Base-by-base conservation (phyloP, 345 rosid species). In the Bruguiera sexangula region DNA sequence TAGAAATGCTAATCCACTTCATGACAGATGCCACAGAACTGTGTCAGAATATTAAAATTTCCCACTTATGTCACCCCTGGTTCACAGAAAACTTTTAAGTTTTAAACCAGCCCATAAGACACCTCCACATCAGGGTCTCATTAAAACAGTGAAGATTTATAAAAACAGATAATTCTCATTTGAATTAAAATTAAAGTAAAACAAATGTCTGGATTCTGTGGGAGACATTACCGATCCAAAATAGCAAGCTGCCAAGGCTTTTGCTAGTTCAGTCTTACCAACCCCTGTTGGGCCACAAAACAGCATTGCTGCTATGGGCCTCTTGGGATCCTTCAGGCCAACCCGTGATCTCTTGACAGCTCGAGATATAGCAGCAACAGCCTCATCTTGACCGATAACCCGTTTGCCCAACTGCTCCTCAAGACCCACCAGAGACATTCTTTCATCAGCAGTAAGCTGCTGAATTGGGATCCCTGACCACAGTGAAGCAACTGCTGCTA, bases 261-360 rank as follows among this genome's bases (percentile, higher is more conserved):
- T 95, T 43, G 96, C 76, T 76, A 95, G 85, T 73, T 95, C 97
- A 24, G 99, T 95, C 83, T 95, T 95, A 30, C 99, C 99, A 63
- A 95, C 97, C 53, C 99, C 99, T 31, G 99, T 95, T 48, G 97
- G 99, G 57, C 99, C 99, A 75, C 99, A 95, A 67, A 95, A 95
- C 63, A 95, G 89, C 96, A 95, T 88, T 50, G 97, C 93, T 1
- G 99, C 96, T 58, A 89, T 90, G 46, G 99, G 99, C 74, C 99
- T 85, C 69, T 84, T 84, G 9, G 97, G 96, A 81, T 95, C 93
- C 71, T 88, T 90, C 72, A 95, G 78, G 43, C 97, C 99, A 60
- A 89, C 89, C 8, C 97, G 85, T 8, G 99, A 90, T 81, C 99
- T 92, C 83, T 85, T 95, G 36, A 95, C 93, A 60, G 99, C 99